A percentile compares a stretch with the other conserved stretches of the same genome.
Evolutionary conservation across 2,329 filamentous ascomycete genomes (phyloP).

Genomic region (Colletotrichum musicola): DNA sequence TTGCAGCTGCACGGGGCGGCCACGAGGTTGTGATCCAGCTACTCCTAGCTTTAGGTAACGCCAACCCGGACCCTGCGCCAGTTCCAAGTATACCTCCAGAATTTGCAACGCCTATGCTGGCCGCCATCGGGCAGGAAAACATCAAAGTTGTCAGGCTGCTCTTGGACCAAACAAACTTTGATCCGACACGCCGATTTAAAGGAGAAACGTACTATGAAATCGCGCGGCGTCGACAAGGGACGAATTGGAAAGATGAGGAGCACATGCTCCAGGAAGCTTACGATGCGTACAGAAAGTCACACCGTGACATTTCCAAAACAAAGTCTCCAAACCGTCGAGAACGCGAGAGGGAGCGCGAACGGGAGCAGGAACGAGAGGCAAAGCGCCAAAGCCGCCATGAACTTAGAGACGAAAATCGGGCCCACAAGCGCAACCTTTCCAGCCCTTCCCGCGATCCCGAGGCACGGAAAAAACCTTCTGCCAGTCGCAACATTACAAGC

Average conservation of each 20-base stretch:
- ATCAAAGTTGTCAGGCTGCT: constrained; percentile 86
- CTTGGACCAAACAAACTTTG: constrained; percentile 80
- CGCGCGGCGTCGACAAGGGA: constrained; percentile 83
- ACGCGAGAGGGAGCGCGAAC: constrained; percentile 50
- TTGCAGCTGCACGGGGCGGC: constrained; percentile 91
- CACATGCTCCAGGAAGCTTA: constrained; percentile 82
- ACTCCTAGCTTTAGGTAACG: constrained; percentile 75
- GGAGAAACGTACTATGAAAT: constrained; percentile 90
- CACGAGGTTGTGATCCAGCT: constrained; percentile 90
- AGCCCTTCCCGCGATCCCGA: constrained; percentile 64
- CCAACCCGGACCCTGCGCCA: constrained; percentile 77
- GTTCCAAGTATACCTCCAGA: constrained; percentile 72
- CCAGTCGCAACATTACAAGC: constrained; percentile 53
- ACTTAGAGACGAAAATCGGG: constrained; percentile 57
- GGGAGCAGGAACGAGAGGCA: constrained; percentile 56
- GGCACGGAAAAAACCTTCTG: constrained; percentile 56
- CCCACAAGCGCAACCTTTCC: constrained; percentile 60
- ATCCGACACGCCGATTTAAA: constrained; percentile 82
- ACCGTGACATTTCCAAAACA: constrained; percentile 61
- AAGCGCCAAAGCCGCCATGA: constrained; percentile 59
- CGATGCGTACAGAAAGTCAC: constrained; percentile 70
- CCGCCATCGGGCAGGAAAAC: constrained; percentile 91
- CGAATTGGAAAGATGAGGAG: constrained; percentile 91
- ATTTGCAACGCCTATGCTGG: constrained; percentile 91
- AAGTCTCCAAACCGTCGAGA: constrained; percentile 64